Evolutionary conservation across 352 stramenopile genomes (phyloP).

Genomic region (Phytophthora sojae): DNA sequence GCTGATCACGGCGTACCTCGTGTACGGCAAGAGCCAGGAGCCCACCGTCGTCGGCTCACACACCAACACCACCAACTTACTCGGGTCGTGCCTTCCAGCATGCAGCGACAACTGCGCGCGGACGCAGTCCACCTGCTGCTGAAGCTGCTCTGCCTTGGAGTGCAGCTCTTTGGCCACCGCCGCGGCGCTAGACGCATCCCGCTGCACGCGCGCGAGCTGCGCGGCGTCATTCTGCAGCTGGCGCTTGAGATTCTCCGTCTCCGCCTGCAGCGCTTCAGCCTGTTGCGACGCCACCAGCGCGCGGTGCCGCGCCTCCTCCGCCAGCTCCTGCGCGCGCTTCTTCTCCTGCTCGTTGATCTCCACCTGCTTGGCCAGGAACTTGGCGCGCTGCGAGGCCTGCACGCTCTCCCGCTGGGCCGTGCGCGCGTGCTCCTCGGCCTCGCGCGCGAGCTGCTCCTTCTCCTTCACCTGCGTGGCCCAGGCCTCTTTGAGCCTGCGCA

Average conservation of each 20-base stretch:
- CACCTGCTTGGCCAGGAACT: constrained; percentile 78
- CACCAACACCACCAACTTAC: constrained; percentile 83
- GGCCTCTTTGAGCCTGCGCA: constrained; percentile 54
- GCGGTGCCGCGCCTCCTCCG: constrained; percentile 66
- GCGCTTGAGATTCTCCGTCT: constrained; percentile 82
- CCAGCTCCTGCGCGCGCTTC: constrained; percentile 68
- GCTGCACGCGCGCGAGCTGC: constrained; percentile 76
- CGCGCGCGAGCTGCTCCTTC: constrained; percentile 75
- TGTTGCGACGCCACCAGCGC: constrained; percentile 72
- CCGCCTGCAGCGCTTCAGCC: constrained; percentile 72
- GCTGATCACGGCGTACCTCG: constrained; percentile 83
- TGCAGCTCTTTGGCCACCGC: constrained; percentile 74
- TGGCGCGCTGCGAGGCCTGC: constrained; percentile 70
- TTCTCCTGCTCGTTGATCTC: constrained; percentile 89
- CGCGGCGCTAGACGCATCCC: constrained; percentile 71
- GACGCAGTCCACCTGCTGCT: constrained; percentile 83
- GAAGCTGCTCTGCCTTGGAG: constrained; percentile 70
- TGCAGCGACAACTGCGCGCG: constrained; percentile 81
- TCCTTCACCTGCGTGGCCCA: constrained; percentile 73
- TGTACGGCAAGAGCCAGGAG: constrained; percentile 87
- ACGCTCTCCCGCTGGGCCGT: constrained; percentile 79
- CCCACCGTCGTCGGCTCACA: constrained; percentile 83
- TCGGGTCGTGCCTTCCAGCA: constrained; percentile 75
- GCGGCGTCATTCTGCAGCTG: constrained; percentile 73
- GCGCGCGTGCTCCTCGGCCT: constrained; percentile 77